Evolutionary conservation across 2,329 filamentous ascomycete genomes (phyloP).

Genomic region (Aquanectria penicillioides): DNA sequence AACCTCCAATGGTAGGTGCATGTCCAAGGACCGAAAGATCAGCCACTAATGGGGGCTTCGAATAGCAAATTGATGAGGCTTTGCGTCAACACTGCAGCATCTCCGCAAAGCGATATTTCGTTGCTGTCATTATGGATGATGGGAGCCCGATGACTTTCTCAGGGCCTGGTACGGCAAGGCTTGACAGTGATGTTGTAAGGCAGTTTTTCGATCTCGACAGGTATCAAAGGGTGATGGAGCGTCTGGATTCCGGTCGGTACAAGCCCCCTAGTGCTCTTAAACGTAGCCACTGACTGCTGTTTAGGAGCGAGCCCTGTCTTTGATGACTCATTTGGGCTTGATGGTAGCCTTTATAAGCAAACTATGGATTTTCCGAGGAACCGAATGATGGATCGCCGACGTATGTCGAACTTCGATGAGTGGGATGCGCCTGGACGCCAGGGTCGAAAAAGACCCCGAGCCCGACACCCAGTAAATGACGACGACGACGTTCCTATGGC

Average conservation of each 20-base stretch:
- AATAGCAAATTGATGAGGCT: slow-evolving; percentile 62
- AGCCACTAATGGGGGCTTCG: slow-evolving; percentile 21
- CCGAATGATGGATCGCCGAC: slow-evolving; percentile 44
- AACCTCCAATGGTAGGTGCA: slow-evolving; percentile 51
- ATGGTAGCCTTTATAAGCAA: slow-evolving; percentile 39
- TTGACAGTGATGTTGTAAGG: slow-evolving; percentile 51
- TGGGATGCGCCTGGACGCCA: slow-evolving; percentile 45
- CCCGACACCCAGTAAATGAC: slow-evolving; percentile 50
- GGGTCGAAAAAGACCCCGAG: slow-evolving; percentile 44
- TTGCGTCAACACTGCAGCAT: slow-evolving; percentile 64
- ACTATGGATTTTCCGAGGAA: slow-evolving; percentile 39
- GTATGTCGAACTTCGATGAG: slow-evolving; percentile 45
- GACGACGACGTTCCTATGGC: slow-evolving; percentile 55
- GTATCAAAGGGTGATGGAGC: slow-evolving; percentile 53
- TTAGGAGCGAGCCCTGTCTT: slow-evolving; percentile 47
- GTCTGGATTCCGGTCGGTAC: slow-evolving; percentile 52
- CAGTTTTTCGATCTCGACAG: slow-evolving; percentile 59
- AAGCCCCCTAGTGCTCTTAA: no score
- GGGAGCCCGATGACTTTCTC: slow-evolving; percentile 57
- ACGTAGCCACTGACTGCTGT: slow-evolving; percentile 21
- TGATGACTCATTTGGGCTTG: slow-evolving; percentile 45
- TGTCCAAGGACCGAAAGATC: not conserved
- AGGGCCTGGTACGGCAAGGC: slow-evolving; percentile 50
- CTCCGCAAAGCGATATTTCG: slow-evolving; percentile 61
- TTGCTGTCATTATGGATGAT: slow-evolving; percentile 61